Conservation (phyloP, 129 eudicot species). For the Saposhnikovia divaricata region DNA sequence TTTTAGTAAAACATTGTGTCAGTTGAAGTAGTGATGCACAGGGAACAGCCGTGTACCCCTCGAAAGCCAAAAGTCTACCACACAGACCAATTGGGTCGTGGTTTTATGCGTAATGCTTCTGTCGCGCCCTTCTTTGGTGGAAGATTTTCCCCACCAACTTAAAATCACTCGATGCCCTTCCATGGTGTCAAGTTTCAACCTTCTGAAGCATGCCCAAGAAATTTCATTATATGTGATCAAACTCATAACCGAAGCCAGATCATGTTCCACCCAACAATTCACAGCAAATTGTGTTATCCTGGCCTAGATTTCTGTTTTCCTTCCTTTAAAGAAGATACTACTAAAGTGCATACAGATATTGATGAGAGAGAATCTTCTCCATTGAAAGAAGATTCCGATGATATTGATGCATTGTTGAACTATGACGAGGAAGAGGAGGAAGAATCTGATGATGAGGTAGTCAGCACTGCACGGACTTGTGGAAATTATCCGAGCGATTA, state of each 20-base stretch:
- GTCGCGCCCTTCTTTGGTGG: conserved; percentile 32
- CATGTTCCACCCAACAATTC: conserved; percentile 54
- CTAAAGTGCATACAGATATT: conserved; percentile 9
- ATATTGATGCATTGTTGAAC: conserved; percentile 60
- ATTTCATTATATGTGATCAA: conserved; percentile 62
- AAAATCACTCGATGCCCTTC: conserved; percentile 15
- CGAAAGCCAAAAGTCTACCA: conserved; percentile 26
- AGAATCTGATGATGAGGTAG: conserved; percentile 50
- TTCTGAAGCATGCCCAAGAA: conserved; percentile 53
- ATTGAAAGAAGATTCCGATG: conserved; percentile 61
- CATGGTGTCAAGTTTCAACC: conserved; percentile 50
- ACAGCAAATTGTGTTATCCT: conserved; percentile 20
- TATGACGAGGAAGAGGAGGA: conserved; percentile 48
- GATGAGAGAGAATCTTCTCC: conserved; percentile 15
- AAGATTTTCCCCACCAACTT: conserved; percentile 14
- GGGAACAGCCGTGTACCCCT: conserved; percentile 23
- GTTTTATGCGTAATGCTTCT: conserved; percentile 25
- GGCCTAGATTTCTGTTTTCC: conserved; percentile 18
- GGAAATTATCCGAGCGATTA: conserved; percentile 29
- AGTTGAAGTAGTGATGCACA: conserved; percentile 38
- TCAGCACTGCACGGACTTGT: conserved; percentile 62
- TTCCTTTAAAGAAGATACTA: conserved; percentile 17
- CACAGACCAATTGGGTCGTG: conserved; percentile 33
- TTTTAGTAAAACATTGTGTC: conserved; percentile 13
- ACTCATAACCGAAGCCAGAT: conserved; percentile 49